phyloP scores from a whole-genome alignment of 257 asterid species.

The Nicotiana obtusifolia region DNA sequence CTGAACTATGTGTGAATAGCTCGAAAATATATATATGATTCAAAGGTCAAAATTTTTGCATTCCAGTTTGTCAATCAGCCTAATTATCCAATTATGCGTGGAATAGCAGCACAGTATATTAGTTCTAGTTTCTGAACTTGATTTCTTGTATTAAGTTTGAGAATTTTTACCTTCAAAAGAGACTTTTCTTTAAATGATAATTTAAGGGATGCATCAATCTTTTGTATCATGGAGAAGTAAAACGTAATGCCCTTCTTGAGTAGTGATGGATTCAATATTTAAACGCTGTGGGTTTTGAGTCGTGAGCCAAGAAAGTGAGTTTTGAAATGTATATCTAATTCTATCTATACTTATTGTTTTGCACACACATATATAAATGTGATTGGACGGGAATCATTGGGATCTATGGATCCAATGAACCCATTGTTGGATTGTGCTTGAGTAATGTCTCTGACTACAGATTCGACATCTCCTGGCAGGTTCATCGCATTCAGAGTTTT shows the following conservation, averaged over 20 bases:
- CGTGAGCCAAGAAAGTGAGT: background rate
- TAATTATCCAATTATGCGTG: background rate
- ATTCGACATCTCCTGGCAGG: conserved; percentile 6
- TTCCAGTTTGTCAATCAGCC: background rate
- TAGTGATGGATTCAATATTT: background rate
- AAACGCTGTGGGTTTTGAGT: background rate
- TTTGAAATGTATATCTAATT: background rate
- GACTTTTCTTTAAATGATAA: background rate
- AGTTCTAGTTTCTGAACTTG: too few relatives aligned
- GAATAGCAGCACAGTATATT: background rate
- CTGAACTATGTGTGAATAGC: background rate
- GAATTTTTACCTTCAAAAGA: background rate
- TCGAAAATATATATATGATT: background rate
- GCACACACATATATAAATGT: background rate
- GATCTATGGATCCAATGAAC: background rate
- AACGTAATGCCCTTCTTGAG: background rate
- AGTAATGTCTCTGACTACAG: background rate
- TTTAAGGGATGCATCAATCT: background rate
- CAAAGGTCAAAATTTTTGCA: background rate
- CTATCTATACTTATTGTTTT: background rate
- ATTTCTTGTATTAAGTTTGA: too few relatives aligned
- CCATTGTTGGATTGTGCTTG: background rate
- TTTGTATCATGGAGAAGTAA: background rate
- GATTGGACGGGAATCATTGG: conserved; percentile 4
- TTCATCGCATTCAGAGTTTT: conserved; percentile 27